Conservation (phyloP, 345 rosid genomes). For the Alliaria petiolata region DNA sequence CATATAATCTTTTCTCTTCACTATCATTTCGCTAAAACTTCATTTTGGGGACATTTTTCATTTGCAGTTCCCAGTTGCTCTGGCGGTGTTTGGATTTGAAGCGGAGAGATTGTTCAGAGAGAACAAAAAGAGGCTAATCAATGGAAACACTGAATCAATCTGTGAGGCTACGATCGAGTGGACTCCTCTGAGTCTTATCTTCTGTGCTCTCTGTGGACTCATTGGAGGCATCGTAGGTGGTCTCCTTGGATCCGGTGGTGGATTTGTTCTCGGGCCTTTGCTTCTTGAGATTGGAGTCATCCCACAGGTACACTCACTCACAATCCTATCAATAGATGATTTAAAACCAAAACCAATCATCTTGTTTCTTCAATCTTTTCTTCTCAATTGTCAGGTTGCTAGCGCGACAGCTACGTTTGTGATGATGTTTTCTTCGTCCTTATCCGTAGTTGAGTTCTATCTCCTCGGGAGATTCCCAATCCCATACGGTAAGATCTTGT, state of each 20-base stretch:
- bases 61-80: constrained; percentile 65
- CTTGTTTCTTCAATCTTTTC: neutral
- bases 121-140: constrained; percentile 49
- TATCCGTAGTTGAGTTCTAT: constrained; percentile 94
- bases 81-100: constrained; percentile 61
- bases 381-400: constrained; percentile 50
- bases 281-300: constrained; percentile 96
- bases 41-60: neutral
- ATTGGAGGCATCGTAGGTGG: constrained; percentile 92
- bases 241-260: constrained; percentile 94
- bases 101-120: constrained; percentile 60
- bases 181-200: constrained; percentile 65
- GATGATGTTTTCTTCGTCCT: constrained; percentile 95
- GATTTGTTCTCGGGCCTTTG: constrained; percentile 91
- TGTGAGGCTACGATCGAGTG: constrained; percentile 93
- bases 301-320: constrained; percentile 69
- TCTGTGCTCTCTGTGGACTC: constrained; percentile 82
- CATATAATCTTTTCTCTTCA: neutral
- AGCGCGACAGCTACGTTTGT: constrained; percentile 98
- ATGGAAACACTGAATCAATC: constrained; percentile 60
- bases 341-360: neutral
- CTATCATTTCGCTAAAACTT: neutral
- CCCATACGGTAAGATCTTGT: constrained; percentile 59
- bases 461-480: constrained; percentile 91
- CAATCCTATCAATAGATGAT: neutral